These are phyloP conservation scores for Neoboletus subvelutipes DNA, from an alignment of 768 basidiomycete species.

Conservation along the genomic window DNA sequence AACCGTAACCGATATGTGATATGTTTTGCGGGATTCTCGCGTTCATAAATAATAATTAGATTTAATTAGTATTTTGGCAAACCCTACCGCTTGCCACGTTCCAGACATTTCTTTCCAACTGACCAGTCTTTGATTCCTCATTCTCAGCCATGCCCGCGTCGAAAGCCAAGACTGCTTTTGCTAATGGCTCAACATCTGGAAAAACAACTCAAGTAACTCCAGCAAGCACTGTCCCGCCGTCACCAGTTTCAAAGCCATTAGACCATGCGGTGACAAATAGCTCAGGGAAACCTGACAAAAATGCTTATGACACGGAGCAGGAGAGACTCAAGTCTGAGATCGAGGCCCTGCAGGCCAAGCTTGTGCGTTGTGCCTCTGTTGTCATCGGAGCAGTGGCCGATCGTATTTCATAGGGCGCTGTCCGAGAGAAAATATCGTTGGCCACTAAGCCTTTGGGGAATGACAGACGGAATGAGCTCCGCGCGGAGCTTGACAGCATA, in stretches of 20 bases:
- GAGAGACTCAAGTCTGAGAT: constrained; percentile 80
- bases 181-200: constrained; percentile 45
- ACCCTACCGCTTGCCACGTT: no score
- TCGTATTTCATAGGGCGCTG: constrained; percentile 47
- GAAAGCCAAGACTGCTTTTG: constrained; percentile 55
- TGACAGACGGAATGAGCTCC: constrained; percentile 71
- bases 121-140: constrained; percentile 24
- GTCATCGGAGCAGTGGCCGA: neutral
- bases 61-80: no score
- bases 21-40: constrained; percentile 17
- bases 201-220: constrained; percentile 22
- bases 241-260: constrained; percentile 23
- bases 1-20: neutral
- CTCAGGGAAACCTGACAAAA: constrained; percentile 80
- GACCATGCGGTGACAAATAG: constrained; percentile 23
- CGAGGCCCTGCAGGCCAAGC: constrained; percentile 72
- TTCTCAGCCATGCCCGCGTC: constrained; percentile 35
- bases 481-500: constrained; percentile 77
- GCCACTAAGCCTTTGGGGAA: constrained; percentile 61
- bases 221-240: constrained; percentile 28
- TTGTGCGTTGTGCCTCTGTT: constrained; percentile 54
- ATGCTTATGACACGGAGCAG: constrained; percentile 81
- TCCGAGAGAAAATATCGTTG: constrained; percentile 74
- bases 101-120: constrained; percentile 15
- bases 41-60: neutral